These are phyloP conservation scores for Fraxinus anomala DNA, from an alignment of 257 asterid genomes.

Conservation along the genomic window DNA sequence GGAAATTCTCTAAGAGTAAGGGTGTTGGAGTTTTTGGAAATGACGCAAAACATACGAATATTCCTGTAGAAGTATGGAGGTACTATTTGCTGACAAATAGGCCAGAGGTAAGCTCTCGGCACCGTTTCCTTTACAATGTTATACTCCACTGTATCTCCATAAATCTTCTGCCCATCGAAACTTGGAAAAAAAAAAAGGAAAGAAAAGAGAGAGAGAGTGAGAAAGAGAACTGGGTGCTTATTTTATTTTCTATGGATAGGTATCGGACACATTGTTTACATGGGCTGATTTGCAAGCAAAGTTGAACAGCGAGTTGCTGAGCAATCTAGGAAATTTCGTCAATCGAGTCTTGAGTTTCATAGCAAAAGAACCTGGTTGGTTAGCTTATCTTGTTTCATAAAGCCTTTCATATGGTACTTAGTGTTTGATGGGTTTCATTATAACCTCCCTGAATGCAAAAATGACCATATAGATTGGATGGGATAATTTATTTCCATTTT, in stretches of 20 bases:
- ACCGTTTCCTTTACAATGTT: too few relatives aligned
- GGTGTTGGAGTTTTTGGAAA: constrained; percentile 96
- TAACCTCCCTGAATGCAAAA: background rate
- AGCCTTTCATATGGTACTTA: constrained; percentile 15
- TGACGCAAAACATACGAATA: constrained; percentile 78
- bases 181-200: too few relatives aligned
- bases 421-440: background rate
- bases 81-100: constrained; percentile 39
- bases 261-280: constrained; percentile 83
- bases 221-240: background rate
- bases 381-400: background rate
- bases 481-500: background rate
- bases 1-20: constrained; percentile 91
- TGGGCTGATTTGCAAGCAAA: constrained; percentile 42
- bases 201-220: too few relatives aligned
- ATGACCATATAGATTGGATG: background rate
- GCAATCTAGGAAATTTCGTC: constrained; percentile 85
- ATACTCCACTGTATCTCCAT: too few relatives aligned
- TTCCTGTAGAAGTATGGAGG: constrained; percentile 92
- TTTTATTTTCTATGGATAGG: constrained; percentile 40
- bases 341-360: constrained; percentile 95
- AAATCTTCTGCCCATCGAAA: too few relatives aligned
- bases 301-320: constrained; percentile 71
- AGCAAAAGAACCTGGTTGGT: constrained; percentile 82
- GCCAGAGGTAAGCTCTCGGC: constrained; percentile 72